A percentile compares a stretch with the other conserved stretches of the same genome.
Conservation (phyloP, 345 rosid species). For the Gossypium mustelinum region DNA sequence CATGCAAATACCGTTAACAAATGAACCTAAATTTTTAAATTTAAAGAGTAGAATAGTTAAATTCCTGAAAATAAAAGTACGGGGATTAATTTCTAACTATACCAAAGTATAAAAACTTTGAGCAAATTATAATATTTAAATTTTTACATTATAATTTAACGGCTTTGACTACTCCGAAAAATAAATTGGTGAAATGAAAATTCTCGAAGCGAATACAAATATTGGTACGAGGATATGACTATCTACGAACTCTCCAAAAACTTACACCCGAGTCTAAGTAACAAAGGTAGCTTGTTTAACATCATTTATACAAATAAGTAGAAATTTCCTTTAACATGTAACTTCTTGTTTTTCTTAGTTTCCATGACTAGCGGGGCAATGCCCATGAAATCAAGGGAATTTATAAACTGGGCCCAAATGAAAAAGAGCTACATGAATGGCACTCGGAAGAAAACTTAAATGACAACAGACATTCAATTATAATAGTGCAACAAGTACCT, state of each 20-base stretch:
- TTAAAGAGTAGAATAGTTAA: too few relatives aligned
- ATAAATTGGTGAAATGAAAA: background rate
- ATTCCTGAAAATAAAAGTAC: too few relatives aligned
- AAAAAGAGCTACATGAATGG: background rate
- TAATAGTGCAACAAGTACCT: constrained; percentile 42
- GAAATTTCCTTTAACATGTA: background rate
- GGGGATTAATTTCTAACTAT: too few relatives aligned
- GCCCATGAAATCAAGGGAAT: background rate
- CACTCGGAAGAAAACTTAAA: too few relatives aligned
- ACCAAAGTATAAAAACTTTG: too few relatives aligned
- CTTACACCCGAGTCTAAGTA: background rate
- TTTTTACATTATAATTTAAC: too few relatives aligned
- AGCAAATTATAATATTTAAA: too few relatives aligned
- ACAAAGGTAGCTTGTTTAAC: background rate
- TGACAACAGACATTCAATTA: background rate
- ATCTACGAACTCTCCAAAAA: too few relatives aligned
- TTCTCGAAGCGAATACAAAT: background rate
- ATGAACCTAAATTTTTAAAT: too few relatives aligned
- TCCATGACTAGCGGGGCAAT: background rate
- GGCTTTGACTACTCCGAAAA: background rate
- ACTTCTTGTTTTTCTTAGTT: background rate
- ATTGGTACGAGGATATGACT: too few relatives aligned
- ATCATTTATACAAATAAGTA: background rate
- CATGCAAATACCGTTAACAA: too few relatives aligned
- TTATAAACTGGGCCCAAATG: background rate